Conservation (phyloP, 768 basidiomycete species). For the Trametes elegans region DNA sequence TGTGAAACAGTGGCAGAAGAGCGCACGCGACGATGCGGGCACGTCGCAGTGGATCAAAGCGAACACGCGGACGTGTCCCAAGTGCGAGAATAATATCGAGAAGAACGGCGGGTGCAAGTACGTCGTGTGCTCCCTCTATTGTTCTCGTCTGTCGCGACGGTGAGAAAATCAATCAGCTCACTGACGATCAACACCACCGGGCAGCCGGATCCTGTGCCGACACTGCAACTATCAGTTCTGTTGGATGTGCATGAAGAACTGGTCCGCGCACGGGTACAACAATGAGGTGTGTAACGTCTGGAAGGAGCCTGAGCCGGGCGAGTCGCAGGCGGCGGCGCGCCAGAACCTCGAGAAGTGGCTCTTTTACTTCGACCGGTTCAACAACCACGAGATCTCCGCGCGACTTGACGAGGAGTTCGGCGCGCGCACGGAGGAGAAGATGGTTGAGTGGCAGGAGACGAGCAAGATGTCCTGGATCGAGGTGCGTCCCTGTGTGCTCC, state of each 20-base stretch:
- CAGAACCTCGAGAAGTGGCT: conserved; percentile 31
- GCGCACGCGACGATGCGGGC: conserved; percentile 95
- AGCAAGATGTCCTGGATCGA: conserved; percentile 97
- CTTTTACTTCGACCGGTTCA: conserved; percentile 95
- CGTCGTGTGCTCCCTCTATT: conserved; percentile 34
- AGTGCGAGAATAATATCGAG: conserved; percentile 97
- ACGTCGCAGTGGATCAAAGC: conserved; percentile 99
- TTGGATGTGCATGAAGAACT: conserved; percentile 93
- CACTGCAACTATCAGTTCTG: conserved; percentile 98
- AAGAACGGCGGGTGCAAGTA: conserved; percentile 99
- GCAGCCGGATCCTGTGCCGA: conserved; percentile 98
- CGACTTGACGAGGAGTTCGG: conserved; percentile 91
- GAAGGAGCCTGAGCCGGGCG: conserved; percentile 79
- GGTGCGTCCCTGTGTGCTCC: conserved; percentile 41
- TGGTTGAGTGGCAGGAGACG: conserved; percentile 97
- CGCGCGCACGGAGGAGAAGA: conserved; percentile 96
- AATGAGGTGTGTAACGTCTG: conserved; percentile 34
- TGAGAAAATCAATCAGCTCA: too few species aligned
- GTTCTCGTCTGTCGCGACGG: too few species aligned
- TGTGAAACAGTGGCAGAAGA: conserved; percentile 90
- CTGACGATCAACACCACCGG: background rate
- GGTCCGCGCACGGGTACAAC: conserved; percentile 21
- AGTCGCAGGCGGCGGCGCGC: conserved; percentile 38
- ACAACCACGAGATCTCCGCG: conserved; percentile 98
- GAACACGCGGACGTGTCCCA: conserved; percentile 95